Conservation (phyloP, 805 yeast genomes). For the Saccharomyces jurei region DNA sequence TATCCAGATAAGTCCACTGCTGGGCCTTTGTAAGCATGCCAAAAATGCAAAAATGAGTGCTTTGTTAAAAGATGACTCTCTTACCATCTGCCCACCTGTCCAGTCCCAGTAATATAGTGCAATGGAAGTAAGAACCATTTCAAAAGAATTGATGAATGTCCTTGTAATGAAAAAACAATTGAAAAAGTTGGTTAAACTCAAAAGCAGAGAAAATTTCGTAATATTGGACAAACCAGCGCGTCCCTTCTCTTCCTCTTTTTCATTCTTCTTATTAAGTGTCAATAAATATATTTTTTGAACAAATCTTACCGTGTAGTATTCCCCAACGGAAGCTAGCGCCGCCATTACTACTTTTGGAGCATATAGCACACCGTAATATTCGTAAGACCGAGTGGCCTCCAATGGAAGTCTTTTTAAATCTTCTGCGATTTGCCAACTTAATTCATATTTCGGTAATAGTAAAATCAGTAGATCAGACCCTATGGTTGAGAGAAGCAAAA, state of each 20-base stretch:
- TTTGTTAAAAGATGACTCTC: conserved; percentile 18
- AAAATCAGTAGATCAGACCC: not conserved
- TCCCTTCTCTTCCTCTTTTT: conserved; percentile 9
- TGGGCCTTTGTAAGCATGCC: conserved; percentile 74
- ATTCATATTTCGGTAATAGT: not conserved
- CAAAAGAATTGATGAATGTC: conserved; percentile 79
- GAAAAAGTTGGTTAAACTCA: conserved; percentile 37
- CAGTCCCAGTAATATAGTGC: conserved; percentile 72
- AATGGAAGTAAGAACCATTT: conserved; percentile 57
- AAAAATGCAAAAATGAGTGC: conserved; percentile 48
- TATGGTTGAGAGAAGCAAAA: not conserved
- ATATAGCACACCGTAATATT: conserved; percentile 35
- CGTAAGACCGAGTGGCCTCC: conserved; percentile 28
- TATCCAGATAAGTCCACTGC: conserved; percentile 73
- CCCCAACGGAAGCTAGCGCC: conserved; percentile 62
- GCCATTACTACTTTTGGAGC: conserved; percentile 69
- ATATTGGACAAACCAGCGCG: conserved; percentile 3
- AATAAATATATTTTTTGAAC: conserved; percentile 27
- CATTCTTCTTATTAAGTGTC: conserved; percentile 13
- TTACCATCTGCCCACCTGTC: conserved; percentile 27
- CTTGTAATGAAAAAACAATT: conserved; percentile 77
- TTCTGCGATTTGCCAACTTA: conserved; percentile 4
- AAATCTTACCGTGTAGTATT: conserved; percentile 47
- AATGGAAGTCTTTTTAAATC: conserved; percentile 5
- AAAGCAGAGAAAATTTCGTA: conserved; percentile 14